These are phyloP conservation scores for Aspergillus novoparasiticus DNA, from an alignment of 2,329 filamentous ascomycete genomes.

Conservation along the genomic window DNA sequence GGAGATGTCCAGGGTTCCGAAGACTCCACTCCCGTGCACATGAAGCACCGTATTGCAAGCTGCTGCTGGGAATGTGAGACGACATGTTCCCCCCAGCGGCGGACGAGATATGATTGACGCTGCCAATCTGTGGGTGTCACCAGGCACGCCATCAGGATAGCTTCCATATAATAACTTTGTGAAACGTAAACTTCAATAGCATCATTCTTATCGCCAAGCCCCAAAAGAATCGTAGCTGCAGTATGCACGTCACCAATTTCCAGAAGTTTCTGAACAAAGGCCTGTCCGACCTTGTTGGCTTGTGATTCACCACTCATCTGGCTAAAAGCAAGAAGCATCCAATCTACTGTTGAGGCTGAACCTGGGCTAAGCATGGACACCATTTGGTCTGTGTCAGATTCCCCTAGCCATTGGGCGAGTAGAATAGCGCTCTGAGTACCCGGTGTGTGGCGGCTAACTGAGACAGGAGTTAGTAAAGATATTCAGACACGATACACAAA, in stretches of 20 bases:
- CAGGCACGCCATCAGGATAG: constrained; percentile 82
- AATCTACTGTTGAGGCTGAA: constrained; percentile 90
- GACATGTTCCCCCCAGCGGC: constrained; percentile 93
- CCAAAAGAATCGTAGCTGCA: constrained; percentile 88
- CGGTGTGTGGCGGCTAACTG: constrained; percentile 68
- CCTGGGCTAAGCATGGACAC: constrained; percentile 72
- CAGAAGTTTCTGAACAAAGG: constrained; percentile 86
- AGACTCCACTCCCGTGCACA: constrained; percentile 83
- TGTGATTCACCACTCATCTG: constrained; percentile 78
- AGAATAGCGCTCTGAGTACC: constrained; percentile 80
- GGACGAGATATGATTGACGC: constrained; percentile 80
- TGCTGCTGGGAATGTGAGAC: constrained; percentile 85
- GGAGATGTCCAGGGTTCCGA: constrained; percentile 88
- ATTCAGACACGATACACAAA: background rate
- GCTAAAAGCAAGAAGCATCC: constrained; percentile 93
- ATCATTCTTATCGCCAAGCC: constrained; percentile 88
- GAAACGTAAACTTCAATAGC: constrained; percentile 96
- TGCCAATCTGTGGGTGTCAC: constrained; percentile 87
- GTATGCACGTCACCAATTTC: constrained; percentile 90
- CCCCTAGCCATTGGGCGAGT: constrained; percentile 88
- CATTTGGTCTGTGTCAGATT: constrained; percentile 80
- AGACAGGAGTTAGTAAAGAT: constrained; percentile 18
- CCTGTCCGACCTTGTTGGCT: constrained; percentile 85
- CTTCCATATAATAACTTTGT: constrained; percentile 89
- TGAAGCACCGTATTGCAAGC: constrained; percentile 88